These are phyloP conservation scores for Albophoma yamanashiensis DNA, from an alignment of 2,329 filamentous ascomycete genomes.

Conservation along the genomic window DNA sequence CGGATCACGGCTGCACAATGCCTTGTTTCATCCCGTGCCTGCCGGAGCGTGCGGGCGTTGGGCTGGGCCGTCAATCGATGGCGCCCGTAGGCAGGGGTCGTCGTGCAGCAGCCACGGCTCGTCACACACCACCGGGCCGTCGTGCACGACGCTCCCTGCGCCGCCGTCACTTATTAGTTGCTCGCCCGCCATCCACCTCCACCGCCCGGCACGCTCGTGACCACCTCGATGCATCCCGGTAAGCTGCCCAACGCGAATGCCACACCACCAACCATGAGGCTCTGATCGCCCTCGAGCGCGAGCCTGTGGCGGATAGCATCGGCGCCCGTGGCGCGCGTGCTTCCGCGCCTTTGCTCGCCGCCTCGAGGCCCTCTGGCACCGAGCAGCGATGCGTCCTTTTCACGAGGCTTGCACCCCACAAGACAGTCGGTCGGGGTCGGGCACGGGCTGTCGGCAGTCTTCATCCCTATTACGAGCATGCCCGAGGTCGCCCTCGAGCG, in stretches of 20 bases:
- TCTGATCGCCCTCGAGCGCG: background rate
- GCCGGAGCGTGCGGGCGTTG: background rate
- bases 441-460: background rate
- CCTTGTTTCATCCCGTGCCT: background rate
- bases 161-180: background rate
- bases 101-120: background rate
- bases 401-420: background rate
- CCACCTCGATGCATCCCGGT: background rate
- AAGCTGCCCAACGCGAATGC: background rate
- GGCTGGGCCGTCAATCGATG: background rate
- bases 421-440: background rate
- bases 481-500: background rate
- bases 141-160: background rate
- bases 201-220: background rate
- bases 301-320: background rate
- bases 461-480: background rate
- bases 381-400: background rate
- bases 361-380: background rate
- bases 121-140: background rate
- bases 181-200: background rate
- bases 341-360: background rate
- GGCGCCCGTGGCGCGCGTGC: background rate
- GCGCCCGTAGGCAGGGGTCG: background rate
- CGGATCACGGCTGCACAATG: background rate
- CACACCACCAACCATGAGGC: conserved; percentile 1